Base-by-base conservation (phyloP, 2,329 filamentous ascomycete genomes). In the Calonectria honghensis region DNA sequence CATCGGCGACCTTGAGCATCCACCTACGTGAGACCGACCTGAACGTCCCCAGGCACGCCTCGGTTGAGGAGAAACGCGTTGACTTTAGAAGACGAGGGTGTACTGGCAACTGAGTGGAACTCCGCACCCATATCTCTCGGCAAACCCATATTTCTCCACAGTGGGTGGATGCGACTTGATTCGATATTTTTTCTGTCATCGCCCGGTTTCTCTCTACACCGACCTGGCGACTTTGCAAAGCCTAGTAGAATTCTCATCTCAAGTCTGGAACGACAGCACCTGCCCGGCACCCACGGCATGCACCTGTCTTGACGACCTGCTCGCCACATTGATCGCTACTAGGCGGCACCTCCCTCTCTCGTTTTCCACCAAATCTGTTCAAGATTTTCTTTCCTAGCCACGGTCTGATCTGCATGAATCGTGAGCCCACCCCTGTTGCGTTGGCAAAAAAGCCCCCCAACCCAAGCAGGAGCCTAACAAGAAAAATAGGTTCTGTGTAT, bases 381-480 rank as follows among this genome's bases (percentile, higher is more conserved):
- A 7, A 27, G 18, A 29, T 24, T 48, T 65, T n/a, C 41, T 37
- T 39, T 67, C 39, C 27, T 24, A 45, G 51, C 41, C 24, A 31
- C 50, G 67, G 37, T 68, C 32, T 67, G 37, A 68, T 54, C 35
- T 72, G 32, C 64, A 61, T 69, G 59, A 64, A 64, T 35, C 35
- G 37, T 50, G 31, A 68, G 68, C 18, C 9, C 9, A 59, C 32
- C 59, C 39, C 52, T 59, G 52, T 27, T 50, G 11, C n/a, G 11
- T 14, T 27, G 32, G 24, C 45, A 48, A 48, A 45, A 27, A 39
- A 35, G 51, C 7, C n/a, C 41, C 48, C 67, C 31, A 39, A 61
- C 35, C 31, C 32, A n/a, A 59, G 31, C 20, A 18, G 24, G 13
- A 31, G 20, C 54, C 29, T 57, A 50, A 61, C 41, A 11, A 39